Base-by-base conservation (phyloP, 176 grass and related monocot genomes). In the Carex littledalei region DNA sequence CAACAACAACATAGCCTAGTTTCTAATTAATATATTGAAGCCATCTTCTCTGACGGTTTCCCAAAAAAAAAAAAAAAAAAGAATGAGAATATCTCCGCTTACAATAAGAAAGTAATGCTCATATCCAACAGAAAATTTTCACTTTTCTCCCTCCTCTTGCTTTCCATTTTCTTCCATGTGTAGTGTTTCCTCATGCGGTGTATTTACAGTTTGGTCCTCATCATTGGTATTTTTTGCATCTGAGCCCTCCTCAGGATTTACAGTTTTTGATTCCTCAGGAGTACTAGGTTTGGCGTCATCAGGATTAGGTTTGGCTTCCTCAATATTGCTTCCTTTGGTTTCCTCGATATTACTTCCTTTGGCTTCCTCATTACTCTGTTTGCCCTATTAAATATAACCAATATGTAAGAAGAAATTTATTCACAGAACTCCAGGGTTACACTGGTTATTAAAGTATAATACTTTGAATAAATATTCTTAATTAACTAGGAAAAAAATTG, bases 331-430 rank as follows among this genome's bases (percentile, higher is more conserved):
- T 45, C 43, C 43, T 45, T 39, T 39, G 37, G 34, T 4, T 61
- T n/a, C 41, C 41, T 43, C 41, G 6, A 43, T 43, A 43, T 43
- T 43, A 43, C 41, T 43, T 43, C 5, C 9, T 66, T 68, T 79
- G 49, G 29, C 82, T 79, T 90, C 74, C 52, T 78, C 75, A 1
- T 12, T 52, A 10, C 80, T 90, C 64, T 92, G 93, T 66, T 94
- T 94, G 66, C 84, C 86, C 86, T 90, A 81, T 81, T 35, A 79
- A 73, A 29, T 15, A 29, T 15, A 3, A 83, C 16, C 5, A 24
- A 49, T 17, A 64, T 20, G 14, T 31, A 67, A 11, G 34, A 31
- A 14, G 63, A 52, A 67, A 84, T 61, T 63, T 45, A 50, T 80
- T 67, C 13, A 16, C 54, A 24, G 60, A 57, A 4, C 13, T 58